Evolutionary conservation across 2,329 filamentous ascomycete genomes (phyloP).

Genomic region (Fusarium camptoceras): DNA sequence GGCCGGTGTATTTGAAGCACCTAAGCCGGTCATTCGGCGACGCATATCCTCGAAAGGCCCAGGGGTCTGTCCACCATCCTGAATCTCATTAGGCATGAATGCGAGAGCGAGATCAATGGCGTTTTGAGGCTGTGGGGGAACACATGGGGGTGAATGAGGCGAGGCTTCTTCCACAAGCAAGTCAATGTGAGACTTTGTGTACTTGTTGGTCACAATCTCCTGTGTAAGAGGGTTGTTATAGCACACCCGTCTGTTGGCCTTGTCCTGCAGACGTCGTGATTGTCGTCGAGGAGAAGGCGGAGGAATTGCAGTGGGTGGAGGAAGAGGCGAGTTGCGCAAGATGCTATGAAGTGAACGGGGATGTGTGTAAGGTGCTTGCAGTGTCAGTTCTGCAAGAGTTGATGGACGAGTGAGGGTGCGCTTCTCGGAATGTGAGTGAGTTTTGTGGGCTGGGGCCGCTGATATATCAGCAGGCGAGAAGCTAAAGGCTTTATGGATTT

Average conservation of each 20-base stretch:
- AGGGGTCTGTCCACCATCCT: slow-evolving; percentile 71
- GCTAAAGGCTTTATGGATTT: slow-evolving; percentile 57
- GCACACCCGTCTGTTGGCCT: slow-evolving; percentile 66
- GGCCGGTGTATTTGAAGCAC: slow-evolving; percentile 47
- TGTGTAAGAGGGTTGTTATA: slow-evolving; percentile 73
- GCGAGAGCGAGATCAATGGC: slow-evolving; percentile 63
- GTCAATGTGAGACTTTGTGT: slow-evolving; percentile 72
- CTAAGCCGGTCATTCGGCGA: slow-evolving; percentile 64
- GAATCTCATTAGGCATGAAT: slow-evolving; percentile 65
- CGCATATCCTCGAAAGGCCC: slow-evolving; percentile 74
- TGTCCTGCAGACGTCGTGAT: slow-evolving; percentile 66
- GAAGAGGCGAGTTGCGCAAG: slow-evolving; percentile 73
- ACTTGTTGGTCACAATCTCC: slow-evolving; percentile 72
- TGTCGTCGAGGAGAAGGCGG: slow-evolving; percentile 66
- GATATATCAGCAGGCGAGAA: slow-evolving; percentile 56
- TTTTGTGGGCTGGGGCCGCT: slow-evolving; percentile 8
- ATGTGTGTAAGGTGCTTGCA: slow-evolving; percentile 67
- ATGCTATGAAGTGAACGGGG: slow-evolving; percentile 71
- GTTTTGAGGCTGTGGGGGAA: slow-evolving; percentile 53
- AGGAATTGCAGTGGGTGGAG: slow-evolving; percentile 62
- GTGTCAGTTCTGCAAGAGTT: slow-evolving; percentile 25
- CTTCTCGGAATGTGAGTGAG: slow-evolving; percentile 30
- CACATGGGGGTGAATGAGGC: slow-evolving; percentile 55
- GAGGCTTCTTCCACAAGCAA: slow-evolving; percentile 69
- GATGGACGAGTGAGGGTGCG: slow-evolving; percentile 27